Evolutionary conservation across 257 asterid species (phyloP).

Genomic region (Solanum paucissectum): DNA sequence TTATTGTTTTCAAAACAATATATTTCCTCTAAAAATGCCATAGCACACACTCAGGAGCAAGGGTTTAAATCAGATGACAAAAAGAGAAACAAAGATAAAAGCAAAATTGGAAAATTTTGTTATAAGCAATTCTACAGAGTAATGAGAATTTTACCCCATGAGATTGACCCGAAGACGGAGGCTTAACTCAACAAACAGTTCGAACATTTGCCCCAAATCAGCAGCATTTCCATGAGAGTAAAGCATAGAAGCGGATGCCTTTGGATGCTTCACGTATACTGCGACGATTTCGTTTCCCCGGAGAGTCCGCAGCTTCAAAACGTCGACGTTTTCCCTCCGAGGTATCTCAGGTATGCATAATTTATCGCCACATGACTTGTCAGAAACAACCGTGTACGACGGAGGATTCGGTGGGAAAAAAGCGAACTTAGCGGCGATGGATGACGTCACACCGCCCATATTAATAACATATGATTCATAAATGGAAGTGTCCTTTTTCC

Average conservation of each 20-base stretch:
- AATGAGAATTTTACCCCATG: background rate
- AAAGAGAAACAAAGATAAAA: background rate
- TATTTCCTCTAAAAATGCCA: background rate
- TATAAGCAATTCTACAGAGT: background rate
- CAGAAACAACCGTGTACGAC: background rate
- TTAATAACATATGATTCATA: background rate
- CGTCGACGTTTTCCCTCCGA: constrained; percentile 3
- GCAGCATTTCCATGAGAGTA: constrained; percentile 4
- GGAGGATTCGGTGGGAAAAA: constrained; percentile 12
- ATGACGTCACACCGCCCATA: constrained; percentile 13
- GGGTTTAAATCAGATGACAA: background rate
- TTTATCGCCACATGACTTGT: background rate
- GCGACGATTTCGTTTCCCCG: constrained; percentile 1
- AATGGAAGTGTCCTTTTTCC: background rate
- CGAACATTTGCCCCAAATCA: background rate
- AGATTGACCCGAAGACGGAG: constrained; percentile 1
- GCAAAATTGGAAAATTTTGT: background rate
- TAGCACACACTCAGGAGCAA: background rate
- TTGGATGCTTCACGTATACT: background rate
- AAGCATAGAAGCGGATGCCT: background rate
- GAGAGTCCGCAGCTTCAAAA: background rate
- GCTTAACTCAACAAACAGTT: background rate
- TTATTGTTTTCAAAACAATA: background rate
- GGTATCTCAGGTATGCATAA: background rate
- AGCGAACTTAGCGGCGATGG: constrained; percentile 6